Evolutionary conservation across 345 rosid genomes (phyloP), one percentile per base, ranked within the genome.

Genomic region (sweet orange (Citrus sinensis)): DNA sequence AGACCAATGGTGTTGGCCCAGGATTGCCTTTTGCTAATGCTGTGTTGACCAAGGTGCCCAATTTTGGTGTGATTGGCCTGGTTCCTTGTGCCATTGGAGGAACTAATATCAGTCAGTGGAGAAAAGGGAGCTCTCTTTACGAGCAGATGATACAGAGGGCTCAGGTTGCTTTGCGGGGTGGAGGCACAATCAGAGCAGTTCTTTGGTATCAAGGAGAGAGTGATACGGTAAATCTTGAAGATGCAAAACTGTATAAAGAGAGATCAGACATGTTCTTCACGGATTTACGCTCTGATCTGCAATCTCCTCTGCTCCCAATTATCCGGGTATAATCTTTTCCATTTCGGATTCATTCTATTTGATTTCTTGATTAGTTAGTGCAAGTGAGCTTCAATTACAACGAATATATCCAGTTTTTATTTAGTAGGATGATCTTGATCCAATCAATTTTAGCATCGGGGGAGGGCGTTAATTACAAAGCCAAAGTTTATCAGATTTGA

Each of bases 131-230:
- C 40, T 62, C 49, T 64, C 69, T 92, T 70, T 95, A 95, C 42
- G 84, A 87, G 71, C 91, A 76, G 24, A 76, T 85, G 82, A 86
- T 93, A 66, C 74, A 71, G 81, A 85, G 97, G 24, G 89, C 91
- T 0, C 82, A 67, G 54, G 85, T 73, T 69, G 87, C 88, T 35
- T 71, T 79, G 42, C 85, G 68, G 25, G 79, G 78, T 19, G 89
- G 94, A 2, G 92, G 89, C n/a, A 87, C 76, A 51, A 86, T 88
- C 25, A 73, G 78, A 84, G 88, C 83, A 29, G 81, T 93, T 82
- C 87, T 96, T 71, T 94, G 99, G 99, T 96, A 84, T 78, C 97
- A 94, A 80, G 99, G 99, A 51, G 98, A 94, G 84, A 84, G 89
- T 17, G 98, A 92, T 82, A 80, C 97, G 17, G 54, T 29, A 27